phyloP scores from a whole-genome alignment of 2,329 filamentous ascomycete species.

The Penicillium sp. region DNA sequence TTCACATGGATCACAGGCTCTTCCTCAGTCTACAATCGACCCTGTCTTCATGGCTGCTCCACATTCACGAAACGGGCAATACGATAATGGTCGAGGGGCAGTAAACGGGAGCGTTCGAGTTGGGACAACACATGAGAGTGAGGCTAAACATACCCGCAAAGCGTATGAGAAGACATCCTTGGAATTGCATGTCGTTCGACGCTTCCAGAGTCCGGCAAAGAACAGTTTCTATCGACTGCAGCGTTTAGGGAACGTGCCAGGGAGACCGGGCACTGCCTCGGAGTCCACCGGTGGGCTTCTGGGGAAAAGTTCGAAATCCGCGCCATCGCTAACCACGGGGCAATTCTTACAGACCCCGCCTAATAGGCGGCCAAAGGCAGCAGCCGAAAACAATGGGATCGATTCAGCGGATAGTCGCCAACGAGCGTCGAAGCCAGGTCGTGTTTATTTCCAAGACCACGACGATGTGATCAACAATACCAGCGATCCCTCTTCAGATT shows the following conservation, averaged over 20 bases:
- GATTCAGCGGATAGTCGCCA: slow-evolving; percentile 7
- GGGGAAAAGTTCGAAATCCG: slow-evolving; percentile 32
- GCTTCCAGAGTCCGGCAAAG: slow-evolving; percentile 42
- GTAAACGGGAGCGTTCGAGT: slow-evolving; percentile 29
- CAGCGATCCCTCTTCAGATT: slow-evolving; percentile 19
- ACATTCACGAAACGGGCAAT: slow-evolving; percentile 28
- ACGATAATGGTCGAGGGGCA: slow-evolving; percentile 26
- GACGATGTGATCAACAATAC: slow-evolving; percentile 28
- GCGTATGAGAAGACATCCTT: slow-evolving; percentile 42
- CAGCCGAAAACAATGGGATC: slow-evolving; percentile 1
- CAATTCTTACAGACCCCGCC: slow-evolving; percentile 22
- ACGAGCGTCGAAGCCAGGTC: slow-evolving; percentile 12
- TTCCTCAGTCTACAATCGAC: slow-evolving; percentile 34
- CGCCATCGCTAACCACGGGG: slow-evolving; percentile 26
- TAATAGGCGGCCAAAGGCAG: slow-evolving; percentile 20
- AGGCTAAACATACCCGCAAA: slow-evolving; percentile 39
- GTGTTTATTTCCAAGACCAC: slow-evolving; percentile 28
- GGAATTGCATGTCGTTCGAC: slow-evolving; percentile 43
- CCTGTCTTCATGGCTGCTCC: slow-evolving; percentile 26
- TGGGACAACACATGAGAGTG: slow-evolving; percentile 27
- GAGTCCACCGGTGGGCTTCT: slow-evolving; percentile 20
- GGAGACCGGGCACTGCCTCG: slow-evolving; percentile 9
- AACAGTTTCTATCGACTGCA: slow-evolving; percentile 41
- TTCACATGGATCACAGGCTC: slow-evolving; percentile 29
- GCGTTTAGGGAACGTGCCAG: slow-evolving; percentile 23